Evolutionary conservation across 2,329 filamentous ascomycete species (phyloP).

Genomic region (Tympanopsis confertula): DNA sequence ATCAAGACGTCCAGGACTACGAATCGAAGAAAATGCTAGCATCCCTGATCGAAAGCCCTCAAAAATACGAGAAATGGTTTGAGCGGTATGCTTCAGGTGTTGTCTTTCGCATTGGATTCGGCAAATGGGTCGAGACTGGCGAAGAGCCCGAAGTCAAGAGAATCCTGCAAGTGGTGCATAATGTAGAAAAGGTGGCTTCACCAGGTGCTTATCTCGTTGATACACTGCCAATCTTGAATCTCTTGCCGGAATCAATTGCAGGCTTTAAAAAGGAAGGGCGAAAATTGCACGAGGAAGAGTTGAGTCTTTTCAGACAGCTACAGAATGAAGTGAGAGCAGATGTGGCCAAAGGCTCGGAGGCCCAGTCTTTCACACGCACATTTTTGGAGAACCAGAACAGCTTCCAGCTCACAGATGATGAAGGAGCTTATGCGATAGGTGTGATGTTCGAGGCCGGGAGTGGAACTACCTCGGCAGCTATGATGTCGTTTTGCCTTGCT

Average conservation of each 20-base stretch:
- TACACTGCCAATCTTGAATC: too few relatives aligned
- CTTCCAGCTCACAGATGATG: too few relatives aligned
- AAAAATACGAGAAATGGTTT: slow-evolving; percentile 21
- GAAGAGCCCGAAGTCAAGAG: slow-evolving; percentile 15
- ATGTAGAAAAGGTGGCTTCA: slow-evolving; percentile 19
- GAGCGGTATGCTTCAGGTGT: slow-evolving; percentile 26
- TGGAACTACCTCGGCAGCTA: slow-evolving; percentile 34
- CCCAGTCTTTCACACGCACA: too few relatives aligned
- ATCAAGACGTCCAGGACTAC: slow-evolving; percentile 15
- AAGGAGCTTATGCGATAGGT: neutral
- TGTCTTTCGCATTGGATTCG: slow-evolving; percentile 25
- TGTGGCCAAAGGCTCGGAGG: too few relatives aligned
- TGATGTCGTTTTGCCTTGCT: slow-evolving; percentile 35
- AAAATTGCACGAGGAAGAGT: too few relatives aligned
- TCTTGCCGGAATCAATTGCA: too few relatives aligned
- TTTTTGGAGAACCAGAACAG: too few relatives aligned
- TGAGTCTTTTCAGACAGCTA: too few relatives aligned
- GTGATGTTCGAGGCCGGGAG: slow-evolving; percentile 30
- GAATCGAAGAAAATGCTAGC: slow-evolving; percentile 16
- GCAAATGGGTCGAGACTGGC: slow-evolving; percentile 18
- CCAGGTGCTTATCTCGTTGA: too few relatives aligned
- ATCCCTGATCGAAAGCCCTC: slow-evolving; percentile 18
- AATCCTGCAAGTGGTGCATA: slow-evolving; percentile 18
- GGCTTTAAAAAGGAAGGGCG: too few relatives aligned
- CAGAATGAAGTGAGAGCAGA: too few relatives aligned